phyloP scores from a whole-genome alignment of 129 eudicot species.

The Smallanthus sonchifolius region DNA sequence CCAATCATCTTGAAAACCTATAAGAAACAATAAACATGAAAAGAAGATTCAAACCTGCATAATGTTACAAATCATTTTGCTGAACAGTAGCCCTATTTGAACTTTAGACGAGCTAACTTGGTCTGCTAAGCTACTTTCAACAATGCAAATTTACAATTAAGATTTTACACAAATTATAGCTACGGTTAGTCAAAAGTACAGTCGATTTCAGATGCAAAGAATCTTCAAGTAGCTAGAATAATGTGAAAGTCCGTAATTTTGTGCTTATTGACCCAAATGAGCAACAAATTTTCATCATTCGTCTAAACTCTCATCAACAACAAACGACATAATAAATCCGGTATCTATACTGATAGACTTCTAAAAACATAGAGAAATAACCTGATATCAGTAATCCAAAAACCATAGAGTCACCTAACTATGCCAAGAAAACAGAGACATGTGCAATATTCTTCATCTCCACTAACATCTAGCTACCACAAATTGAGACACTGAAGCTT shows the following conservation, averaged over 20 bases:
- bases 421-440: constrained; percentile 2
- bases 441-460: constrained; percentile 21
- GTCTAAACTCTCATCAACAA: background rate
- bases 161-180: background rate
- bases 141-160: background rate
- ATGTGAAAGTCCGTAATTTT: background rate
- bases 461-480: constrained; percentile 4
- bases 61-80: background rate
- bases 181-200: background rate
- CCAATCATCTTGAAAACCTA: constrained; percentile 85
- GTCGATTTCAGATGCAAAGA: background rate
- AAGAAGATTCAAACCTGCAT: background rate
- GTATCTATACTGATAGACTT: background rate
- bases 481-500: constrained; percentile 1
- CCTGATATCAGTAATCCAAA: constrained; percentile 6
- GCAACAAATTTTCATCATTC: constrained; percentile 10
- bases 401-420: background rate
- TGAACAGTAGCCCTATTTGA: background rate
- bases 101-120: background rate
- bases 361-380: background rate
- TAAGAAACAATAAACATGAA: constrained; percentile 17
- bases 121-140: constrained; percentile 1
- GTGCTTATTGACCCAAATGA: background rate
- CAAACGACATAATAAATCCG: background rate
- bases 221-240: background rate